Percentiles rank a stretch among this genome's conserved stretches.
Conservation (phyloP, 2,329 filamentous ascomycete species). For the Pseudogymnoascus destructans region DNA sequence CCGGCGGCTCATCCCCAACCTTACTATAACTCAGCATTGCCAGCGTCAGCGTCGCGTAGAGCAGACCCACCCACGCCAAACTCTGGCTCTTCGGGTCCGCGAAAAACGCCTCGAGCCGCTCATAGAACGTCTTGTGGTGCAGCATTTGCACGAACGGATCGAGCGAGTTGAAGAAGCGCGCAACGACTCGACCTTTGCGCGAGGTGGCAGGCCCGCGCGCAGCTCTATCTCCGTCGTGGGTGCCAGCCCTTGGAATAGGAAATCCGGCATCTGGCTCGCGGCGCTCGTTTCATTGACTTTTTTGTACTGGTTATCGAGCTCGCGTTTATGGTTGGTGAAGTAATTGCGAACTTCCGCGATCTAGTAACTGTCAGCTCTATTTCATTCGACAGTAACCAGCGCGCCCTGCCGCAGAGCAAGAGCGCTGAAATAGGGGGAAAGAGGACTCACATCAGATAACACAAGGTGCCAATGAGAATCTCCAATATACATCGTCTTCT, state of each 20-base stretch:
- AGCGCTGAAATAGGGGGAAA: constrained; percentile 12
- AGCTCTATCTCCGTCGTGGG: constrained; percentile 64
- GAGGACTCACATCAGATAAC: constrained; percentile 46
- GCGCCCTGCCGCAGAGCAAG: not conserved
- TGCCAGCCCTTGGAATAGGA: constrained; percentile 62
- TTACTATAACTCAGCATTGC: constrained; percentile 69
- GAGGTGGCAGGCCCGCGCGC: constrained; percentile 64
- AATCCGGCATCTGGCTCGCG: constrained; percentile 45
- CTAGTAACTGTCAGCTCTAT: constrained; percentile 26
- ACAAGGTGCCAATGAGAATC: constrained; percentile 76
- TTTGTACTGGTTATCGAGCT: constrained; percentile 69
- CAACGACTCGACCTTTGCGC: constrained; percentile 74
- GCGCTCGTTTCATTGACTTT: constrained; percentile 60
- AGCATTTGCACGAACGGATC: constrained; percentile 60
- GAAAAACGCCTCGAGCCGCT: constrained; percentile 55
- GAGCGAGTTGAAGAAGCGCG: constrained; percentile 79
- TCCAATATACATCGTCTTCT: constrained; percentile 68
- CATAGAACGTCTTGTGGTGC: constrained; percentile 74
- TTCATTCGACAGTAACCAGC: constrained; percentile 16
- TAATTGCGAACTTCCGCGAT: constrained; percentile 91
- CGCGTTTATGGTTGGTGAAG: constrained; percentile 74
- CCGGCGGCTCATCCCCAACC: constrained; percentile 65
- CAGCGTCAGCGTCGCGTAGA: constrained; percentile 64
- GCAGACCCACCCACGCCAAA: constrained; percentile 64
- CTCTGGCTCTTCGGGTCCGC: constrained; percentile 57